Evolutionary conservation across 164 flowering plant genomes (phyloP), one percentile per base, ranked within the genome.

Genomic region (Santalum album): DNA sequence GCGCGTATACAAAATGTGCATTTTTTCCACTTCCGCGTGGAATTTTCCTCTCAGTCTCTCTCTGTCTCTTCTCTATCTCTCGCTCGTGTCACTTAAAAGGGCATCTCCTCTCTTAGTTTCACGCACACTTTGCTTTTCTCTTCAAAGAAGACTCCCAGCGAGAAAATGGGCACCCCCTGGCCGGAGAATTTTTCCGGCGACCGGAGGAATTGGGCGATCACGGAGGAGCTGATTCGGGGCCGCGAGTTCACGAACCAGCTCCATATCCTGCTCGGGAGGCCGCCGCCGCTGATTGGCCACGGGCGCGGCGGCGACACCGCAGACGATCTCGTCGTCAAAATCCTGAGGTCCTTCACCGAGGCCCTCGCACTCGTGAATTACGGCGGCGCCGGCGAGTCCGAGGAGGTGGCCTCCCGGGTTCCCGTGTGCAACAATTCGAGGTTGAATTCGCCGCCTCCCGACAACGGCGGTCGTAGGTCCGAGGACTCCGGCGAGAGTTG

Each of bases 401-500:
- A 38, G 16, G 42, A 38, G 17, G 42, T 38, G 12, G 42, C 14
- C 16, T 38, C 42, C 3, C 42, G 14, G 42, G 42, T 15, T 2
- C 42, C 42, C 16, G 16, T 12, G 12, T 38, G 3, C 16, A 38
- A 38, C 42, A n/a, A n/a, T n/a, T n/a, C n/a, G n/a, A n/a, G n/a
- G n/a, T n/a, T n/a, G n/a, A n/a, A n/a, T n/a, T 38, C 42, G 34
- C 34, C 34, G 34, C 9, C 6, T 29, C 9, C 34, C 4, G 34
- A 29, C n/a, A n/a, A n/a, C 17, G 42, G 42, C 42, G 16, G 6
- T 9, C 42, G 42, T 12, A 12, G 42, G 42, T 38, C 42, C 1
- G 71, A 68, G 49, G 67, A 59, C 21, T 68, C 71, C 38, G 26
- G 17, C 7, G 73, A 69, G 15, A 72, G 72, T 38, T 21, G 57